These are phyloP conservation scores for Orbilia blumenaviensis DNA, from an alignment of 2,329 filamentous ascomycete species.

Conservation along the genomic window DNA sequence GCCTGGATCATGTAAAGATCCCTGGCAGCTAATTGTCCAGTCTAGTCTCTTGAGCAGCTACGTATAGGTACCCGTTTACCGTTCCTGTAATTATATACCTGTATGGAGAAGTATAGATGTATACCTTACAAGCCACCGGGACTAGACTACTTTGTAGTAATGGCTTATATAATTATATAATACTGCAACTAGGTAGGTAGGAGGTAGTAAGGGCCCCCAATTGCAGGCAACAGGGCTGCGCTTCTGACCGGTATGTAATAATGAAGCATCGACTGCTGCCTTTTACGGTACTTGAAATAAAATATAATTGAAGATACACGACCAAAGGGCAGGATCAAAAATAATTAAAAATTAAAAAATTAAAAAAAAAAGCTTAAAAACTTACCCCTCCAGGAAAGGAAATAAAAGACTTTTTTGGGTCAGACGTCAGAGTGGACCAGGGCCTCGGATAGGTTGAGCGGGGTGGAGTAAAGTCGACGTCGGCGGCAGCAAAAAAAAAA, in stretches of 20 bases:
- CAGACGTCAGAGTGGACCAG: conserved; percentile 48
- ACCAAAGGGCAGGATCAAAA: too few relatives aligned
- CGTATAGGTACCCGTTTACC: neutral
- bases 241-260: neutral
- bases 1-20: too few relatives aligned
- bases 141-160: too few relatives aligned
- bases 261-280: neutral
- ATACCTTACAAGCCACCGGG: too few relatives aligned
- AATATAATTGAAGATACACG: too few relatives aligned
- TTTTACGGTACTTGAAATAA: neutral
- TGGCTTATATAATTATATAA: too few relatives aligned
- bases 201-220: too few relatives aligned
- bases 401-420: neutral
- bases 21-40: neutral
- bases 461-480: conserved; percentile 34
- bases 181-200: too few relatives aligned
- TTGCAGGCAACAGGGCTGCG: conserved; percentile 5
- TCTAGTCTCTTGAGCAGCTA: neutral
- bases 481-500: conserved; percentile 16
- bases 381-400: neutral
- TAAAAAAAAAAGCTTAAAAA: conserved; percentile 6
- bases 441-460: conserved; percentile 6
- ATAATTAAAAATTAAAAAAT: conserved; percentile 16
- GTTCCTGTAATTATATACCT: too few relatives aligned
- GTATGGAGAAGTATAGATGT: too few relatives aligned